Base-by-base conservation (phyloP, 805 yeast species). In the Saccharomycopsis amapae region DNA sequence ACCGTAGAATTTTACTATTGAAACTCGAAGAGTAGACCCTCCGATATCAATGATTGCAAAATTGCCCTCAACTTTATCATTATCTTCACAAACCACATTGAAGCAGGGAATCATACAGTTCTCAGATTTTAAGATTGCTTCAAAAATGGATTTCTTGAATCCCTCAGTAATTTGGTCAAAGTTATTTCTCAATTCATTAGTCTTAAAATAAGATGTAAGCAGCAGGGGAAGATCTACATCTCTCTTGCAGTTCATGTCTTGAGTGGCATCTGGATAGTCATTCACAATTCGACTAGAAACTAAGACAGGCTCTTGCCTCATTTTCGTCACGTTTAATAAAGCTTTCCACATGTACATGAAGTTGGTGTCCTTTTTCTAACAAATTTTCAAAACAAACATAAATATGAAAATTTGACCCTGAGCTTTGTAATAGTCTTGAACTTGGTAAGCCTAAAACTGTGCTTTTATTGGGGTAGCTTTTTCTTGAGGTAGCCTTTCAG, bases 11-110 rank as follows among this genome's bases (percentile, higher is more conserved):
- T 40, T 24, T 13, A 41, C 28, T 13, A 46, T 39, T 5, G 50
- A 40, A 4, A 49, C 44, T 38, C 50, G 31, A n/a, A 49, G 33
- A 5, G 52, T 49, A 3, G 47, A 42, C 6, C 52, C 52, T 15
- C 52, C 52, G 3, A 49, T 12, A 38, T 49, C 52, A 17, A 49
- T 18, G 13, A 26, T 20, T 17, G 36, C 18, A 28, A 24, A 34
- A 7, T 9, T 23, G 12, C 45, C 45, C 12, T 26, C 30, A 26
- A 12, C 30, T 9, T 20, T 6, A 2, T 22, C 45, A n/a, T 34
- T 15, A 12, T 9, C 23, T 9, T 35, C 19, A 6, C 28, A 23
- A 12, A 34, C n/a, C 15, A 17, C 24, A 24, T 42, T 34, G 28
- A 30, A 42, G n/a, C 33, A n/a, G 5, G 45, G 39, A 12, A 42